These are phyloP conservation scores for Colletotrichum lupini DNA, from an alignment of 2,329 filamentous ascomycete genomes.

Conservation along the genomic window DNA sequence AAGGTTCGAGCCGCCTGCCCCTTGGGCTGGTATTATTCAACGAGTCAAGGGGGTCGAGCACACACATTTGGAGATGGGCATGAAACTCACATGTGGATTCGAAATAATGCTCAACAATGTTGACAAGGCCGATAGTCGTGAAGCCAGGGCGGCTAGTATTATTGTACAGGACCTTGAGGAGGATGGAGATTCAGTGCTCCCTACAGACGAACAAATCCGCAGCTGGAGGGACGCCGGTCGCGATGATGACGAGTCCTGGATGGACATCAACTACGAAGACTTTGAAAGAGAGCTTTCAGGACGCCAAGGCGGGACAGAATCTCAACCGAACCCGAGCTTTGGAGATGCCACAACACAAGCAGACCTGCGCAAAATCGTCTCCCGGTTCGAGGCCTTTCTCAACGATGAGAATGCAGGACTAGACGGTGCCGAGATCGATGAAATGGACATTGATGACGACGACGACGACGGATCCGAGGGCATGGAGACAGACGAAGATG, in stretches of 20 bases:
- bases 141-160: conserved; percentile 80
- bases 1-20: conserved; percentile 75
- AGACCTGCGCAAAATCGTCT: conserved; percentile 90
- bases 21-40: conserved; percentile 53
- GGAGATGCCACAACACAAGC: conserved; percentile 76
- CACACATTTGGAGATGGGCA: conserved; percentile 74
- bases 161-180: conserved; percentile 80
- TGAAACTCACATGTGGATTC: conserved; percentile 91
- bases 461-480: conserved; percentile 54
- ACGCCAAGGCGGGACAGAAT: neutral
- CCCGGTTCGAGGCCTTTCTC: conserved; percentile 91
- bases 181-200: conserved; percentile 75
- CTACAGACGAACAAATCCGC: conserved; percentile 78
- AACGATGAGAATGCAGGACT: conserved; percentile 85
- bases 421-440: conserved; percentile 80
- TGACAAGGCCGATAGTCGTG: conserved; percentile 73
- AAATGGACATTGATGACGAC: conserved; percentile 73
- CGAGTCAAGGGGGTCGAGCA: conserved; percentile 41
- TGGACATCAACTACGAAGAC: conserved; percentile 91
- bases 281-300: conserved; percentile 83
- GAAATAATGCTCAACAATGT: conserved; percentile 84
- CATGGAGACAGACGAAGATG: conserved; percentile 60
- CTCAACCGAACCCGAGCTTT: conserved; percentile 56
- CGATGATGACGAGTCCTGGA: conserved; percentile 90
- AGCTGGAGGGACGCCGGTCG: conserved; percentile 70